A percentile compares a stretch with the other conserved stretches of the same genome.
Conservation (phyloP, 306 rosid genomes). For the Cucurbita argyrosperma region DNA sequence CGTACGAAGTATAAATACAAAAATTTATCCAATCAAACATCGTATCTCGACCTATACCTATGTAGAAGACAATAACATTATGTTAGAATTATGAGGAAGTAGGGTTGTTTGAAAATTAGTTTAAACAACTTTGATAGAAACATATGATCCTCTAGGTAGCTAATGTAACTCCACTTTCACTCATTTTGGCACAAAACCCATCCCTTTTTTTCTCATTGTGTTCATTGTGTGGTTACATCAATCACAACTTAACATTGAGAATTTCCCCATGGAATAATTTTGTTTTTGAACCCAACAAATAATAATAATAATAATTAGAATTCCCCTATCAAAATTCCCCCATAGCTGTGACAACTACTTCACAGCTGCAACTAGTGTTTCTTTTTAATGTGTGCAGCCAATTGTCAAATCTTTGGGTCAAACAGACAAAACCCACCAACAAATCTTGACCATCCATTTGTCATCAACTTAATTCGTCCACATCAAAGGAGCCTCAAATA, state of each 20-base stretch:
- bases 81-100: no score
- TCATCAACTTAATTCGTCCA: background rate
- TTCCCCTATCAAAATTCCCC: no score
- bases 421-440: background rate
- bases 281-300: background rate
- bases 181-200: slow-evolving; percentile 5
- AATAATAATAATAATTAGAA: background rate
- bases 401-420: slow-evolving; percentile 5
- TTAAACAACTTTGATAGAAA: slow-evolving; percentile 1
- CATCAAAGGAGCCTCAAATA: background rate
- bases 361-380: slow-evolving; percentile 2
- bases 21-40: no score
- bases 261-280: slow-evolving; percentile 7
- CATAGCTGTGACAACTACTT: slow-evolving; percentile 1
- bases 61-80: no score
- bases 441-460: slow-evolving; percentile 4
- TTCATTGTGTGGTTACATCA: slow-evolving; percentile 6
- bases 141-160: background rate
- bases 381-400: slow-evolving; percentile 1
- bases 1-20: no score
- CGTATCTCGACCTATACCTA: no score
- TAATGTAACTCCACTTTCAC: slow-evolving; percentile 3
- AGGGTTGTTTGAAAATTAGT: background rate
- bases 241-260: background rate
- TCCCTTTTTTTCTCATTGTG: background rate